Base-by-base conservation (phyloP, 1,139 yeast genomes). In the Entelexis sorbosivorans region DNA sequence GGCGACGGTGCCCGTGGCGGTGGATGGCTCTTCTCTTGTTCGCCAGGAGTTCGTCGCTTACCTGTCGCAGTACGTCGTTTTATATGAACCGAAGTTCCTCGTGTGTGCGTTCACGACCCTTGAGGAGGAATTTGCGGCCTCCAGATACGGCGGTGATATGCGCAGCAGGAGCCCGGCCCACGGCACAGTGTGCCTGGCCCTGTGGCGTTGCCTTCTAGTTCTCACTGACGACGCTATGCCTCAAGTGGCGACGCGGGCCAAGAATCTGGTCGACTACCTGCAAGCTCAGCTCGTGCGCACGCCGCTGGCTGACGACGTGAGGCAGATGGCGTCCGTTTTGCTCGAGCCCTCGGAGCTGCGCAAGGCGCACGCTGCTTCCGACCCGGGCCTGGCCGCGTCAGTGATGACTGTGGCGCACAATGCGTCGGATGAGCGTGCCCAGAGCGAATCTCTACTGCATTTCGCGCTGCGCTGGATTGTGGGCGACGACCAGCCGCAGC, bases 11-110 rank as follows among this genome's bases (percentile, higher is more conserved):
- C 66, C 72, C 2, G 63, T 75, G 17, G 70, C 86, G 8, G 83
- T 85, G 40, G 98, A 91, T 67, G 97, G 96, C 0, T 85, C 96
- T 0, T 78, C 95, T 0, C 70, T 91, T 62, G 96, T 91, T 1
- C 72, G 98, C 52, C 81, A 87, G 58, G 97, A 91, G 63, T 77
- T 86, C 22, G 78, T 86, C 3, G 80, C 81, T 39, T 85, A 86
- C 61, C 76, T 87, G 55, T 82, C 91, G 42, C 77, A 80, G 52
- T 81, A 87, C 63, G 83, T 88, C 17, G 69, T 75, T 55, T 79
- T 81, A 47, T 84, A 89, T 64, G 70, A 76, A 35, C 78, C 79
- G 54, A 83, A 86, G 61, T 89, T 91, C 61, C 66, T 88, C 55
- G 93, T 91, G 7, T 83, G 91, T 54, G 95, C 96, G 0, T 89